phyloP scores from a whole-genome alignment of 805 yeast species.

The Lipomyces orientalis region DNA sequence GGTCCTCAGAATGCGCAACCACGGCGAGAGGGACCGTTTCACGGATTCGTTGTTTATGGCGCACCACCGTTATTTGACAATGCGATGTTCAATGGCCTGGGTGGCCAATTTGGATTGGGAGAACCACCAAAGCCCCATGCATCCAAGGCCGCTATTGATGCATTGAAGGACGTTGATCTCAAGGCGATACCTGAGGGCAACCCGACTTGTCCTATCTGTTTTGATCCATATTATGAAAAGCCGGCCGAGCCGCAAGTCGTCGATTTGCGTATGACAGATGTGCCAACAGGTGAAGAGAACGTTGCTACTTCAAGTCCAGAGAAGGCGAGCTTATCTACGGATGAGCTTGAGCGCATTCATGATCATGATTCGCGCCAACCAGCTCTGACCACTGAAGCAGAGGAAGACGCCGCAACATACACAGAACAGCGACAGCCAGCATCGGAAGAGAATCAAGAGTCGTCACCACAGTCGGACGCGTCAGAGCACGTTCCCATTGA shows the following conservation, averaged over 20 bases:
- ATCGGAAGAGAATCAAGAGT: not conserved
- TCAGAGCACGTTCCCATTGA: conserved; percentile 66
- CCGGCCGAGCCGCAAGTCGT: not conserved
- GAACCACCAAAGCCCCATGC: conserved; percentile 41
- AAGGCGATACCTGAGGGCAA: conserved; percentile 45
- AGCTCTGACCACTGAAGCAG: conserved; percentile 7
- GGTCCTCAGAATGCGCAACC: not conserved
- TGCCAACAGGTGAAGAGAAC: not conserved
- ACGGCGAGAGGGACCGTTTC: conserved; percentile 16
- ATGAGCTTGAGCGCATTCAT: not conserved
- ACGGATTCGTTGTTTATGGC: conserved; percentile 30
- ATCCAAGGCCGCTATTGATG: conserved; percentile 45
- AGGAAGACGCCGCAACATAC: not conserved
- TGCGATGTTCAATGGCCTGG: not conserved
- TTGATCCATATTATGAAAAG: conserved; percentile 45
- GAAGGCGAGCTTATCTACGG: not conserved
- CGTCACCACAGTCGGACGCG: conserved; percentile 17
- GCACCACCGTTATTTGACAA: conserved; percentile 9
- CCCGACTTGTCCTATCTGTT: conserved; percentile 52
- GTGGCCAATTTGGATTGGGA: conserved; percentile 13
- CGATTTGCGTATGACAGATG: not conserved
- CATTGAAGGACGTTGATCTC: conserved; percentile 43
- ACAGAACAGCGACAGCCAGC: not conserved
- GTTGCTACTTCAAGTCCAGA: not conserved
- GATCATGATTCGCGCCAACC: not conserved